Percentiles rank a stretch among this genome's conserved stretches.
These are phyloP conservation scores for Daedaleopsis sinensis DNA, from an alignment of 768 basidiomycete species.

Conservation along the genomic window DNA sequence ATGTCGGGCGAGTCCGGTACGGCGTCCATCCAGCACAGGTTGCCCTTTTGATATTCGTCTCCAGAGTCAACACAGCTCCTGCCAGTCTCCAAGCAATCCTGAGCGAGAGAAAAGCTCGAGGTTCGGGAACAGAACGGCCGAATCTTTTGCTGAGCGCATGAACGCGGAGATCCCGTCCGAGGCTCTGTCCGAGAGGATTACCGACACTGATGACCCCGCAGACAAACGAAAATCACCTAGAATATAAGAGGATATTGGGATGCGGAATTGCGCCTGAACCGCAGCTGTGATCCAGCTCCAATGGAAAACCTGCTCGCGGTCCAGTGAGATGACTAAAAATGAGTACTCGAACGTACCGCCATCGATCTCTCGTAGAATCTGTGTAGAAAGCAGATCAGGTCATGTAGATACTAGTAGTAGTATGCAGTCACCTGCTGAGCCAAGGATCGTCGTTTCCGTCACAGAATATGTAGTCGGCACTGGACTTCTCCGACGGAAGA, in stretches of 20 bases:
- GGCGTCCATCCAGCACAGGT: too few relatives aligned
- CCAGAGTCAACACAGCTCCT: too few relatives aligned
- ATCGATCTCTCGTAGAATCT: constrained; percentile 10
- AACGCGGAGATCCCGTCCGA: too few relatives aligned
- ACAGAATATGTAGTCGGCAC: constrained; percentile 6
- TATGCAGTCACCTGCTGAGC: constrained; percentile 5
- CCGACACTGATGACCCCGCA: background rate
- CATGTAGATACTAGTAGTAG: background rate
- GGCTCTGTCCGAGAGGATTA: too few relatives aligned
- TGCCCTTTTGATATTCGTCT: too few relatives aligned
- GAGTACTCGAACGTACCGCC: background rate
- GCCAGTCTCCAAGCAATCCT: too few relatives aligned
- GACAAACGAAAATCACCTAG: background rate
- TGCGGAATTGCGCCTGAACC: constrained; percentile 8
- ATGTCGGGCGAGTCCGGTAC: too few relatives aligned
- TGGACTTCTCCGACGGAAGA: background rate
- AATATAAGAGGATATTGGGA: constrained; percentile 7
- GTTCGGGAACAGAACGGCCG: too few relatives aligned
- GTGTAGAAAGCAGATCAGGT: background rate
- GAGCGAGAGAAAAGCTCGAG: too few relatives aligned
- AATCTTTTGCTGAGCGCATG: too few relatives aligned
- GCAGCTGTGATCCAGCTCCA: constrained; percentile 13
- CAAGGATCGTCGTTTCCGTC: constrained; percentile 15
- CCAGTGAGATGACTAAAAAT: background rate
- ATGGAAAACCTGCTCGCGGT: constrained; percentile 7